Percentiles rank a stretch among this genome's conserved stretches.
Conservation (phyloP, 75 land plant genomes). For the Larix kaempferi region DNA sequence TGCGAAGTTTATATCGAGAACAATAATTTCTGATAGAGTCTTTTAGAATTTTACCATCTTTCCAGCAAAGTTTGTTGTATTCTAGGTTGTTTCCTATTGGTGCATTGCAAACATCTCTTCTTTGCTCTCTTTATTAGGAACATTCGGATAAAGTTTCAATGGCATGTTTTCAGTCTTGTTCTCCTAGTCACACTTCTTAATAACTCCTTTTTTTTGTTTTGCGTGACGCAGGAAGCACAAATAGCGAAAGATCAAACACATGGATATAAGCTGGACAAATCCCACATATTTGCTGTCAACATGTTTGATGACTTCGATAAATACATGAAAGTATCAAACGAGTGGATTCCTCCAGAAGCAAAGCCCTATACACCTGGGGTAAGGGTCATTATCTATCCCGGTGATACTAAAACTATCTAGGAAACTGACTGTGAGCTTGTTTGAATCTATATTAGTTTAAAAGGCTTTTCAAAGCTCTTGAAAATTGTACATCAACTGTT, state of each 20-base stretch:
- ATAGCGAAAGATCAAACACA: slow-evolving; percentile 82
- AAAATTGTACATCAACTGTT: background rate
- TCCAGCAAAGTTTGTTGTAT: too few relatives aligned
- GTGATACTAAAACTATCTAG: background rate
- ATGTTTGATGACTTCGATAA: slow-evolving; percentile 89
- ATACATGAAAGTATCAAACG: slow-evolving; percentile 84
- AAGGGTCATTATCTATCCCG: background rate
- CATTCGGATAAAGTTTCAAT: too few relatives aligned
- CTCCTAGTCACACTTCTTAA: background rate
- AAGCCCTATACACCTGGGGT: slow-evolving; percentile 83
- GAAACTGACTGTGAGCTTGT: too few relatives aligned
- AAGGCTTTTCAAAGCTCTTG: background rate
- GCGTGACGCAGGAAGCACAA: slow-evolving; percentile 74
- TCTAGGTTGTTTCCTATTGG: too few relatives aligned
- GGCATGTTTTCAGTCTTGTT: background rate
- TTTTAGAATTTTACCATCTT: too few relatives aligned
- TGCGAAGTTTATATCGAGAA: too few relatives aligned
- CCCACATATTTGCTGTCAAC: slow-evolving; percentile 83
- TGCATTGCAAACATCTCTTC: too few relatives aligned
- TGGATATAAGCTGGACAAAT: slow-evolving; percentile 84
- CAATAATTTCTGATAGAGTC: too few relatives aligned
- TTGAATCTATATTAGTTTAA: background rate
- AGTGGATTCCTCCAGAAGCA: slow-evolving; percentile 81
- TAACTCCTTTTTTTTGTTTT: background rate
- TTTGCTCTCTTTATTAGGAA: too few relatives aligned